Percentiles rank a stretch among this genome's conserved stretches.
phyloP scores from a whole-genome alignment of 208 protist species.

The Acanthamoeba divionensis region DNA sequence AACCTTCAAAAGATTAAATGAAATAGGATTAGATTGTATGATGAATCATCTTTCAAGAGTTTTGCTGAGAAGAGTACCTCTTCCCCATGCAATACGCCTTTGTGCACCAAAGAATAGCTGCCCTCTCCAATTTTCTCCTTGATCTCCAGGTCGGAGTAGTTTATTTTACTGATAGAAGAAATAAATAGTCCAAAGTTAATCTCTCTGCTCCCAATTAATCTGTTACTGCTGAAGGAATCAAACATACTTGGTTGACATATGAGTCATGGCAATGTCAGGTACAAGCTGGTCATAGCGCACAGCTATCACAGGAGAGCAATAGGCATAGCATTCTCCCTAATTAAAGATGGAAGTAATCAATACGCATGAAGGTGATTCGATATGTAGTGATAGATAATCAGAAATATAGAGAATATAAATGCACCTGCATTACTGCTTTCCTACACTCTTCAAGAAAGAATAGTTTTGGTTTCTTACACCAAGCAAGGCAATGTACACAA shows the following conservation, averaged over 20 bases:
- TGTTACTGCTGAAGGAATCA: background rate
- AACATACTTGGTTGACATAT: background rate
- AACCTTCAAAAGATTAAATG: background rate
- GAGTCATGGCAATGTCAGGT: background rate
- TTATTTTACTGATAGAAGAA: background rate
- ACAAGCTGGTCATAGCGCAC: slow-evolving; percentile 31
- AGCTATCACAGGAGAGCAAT: background rate
- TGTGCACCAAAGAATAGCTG: slow-evolving; percentile 49
- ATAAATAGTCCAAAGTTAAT: background rate
- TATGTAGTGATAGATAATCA: too few species aligned
- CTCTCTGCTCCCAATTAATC: background rate
- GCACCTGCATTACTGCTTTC: too few species aligned
- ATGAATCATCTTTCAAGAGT: background rate
- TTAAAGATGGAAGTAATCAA: too few species aligned
- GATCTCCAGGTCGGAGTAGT: slow-evolving; percentile 22
- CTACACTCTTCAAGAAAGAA: background rate
- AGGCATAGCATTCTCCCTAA: background rate
- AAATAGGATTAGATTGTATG: background rate
- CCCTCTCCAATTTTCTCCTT: slow-evolving; percentile 56
- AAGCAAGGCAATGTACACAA: background rate
- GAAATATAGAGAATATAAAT: background rate
- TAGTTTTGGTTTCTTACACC: background rate
- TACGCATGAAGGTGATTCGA: too few species aligned
- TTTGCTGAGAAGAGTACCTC: background rate
- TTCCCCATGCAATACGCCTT: slow-evolving; percentile 50